These are phyloP conservation scores for Colletotrichum navitas DNA, from an alignment of 2,329 filamentous ascomycete genomes.

Conservation along the genomic window DNA sequence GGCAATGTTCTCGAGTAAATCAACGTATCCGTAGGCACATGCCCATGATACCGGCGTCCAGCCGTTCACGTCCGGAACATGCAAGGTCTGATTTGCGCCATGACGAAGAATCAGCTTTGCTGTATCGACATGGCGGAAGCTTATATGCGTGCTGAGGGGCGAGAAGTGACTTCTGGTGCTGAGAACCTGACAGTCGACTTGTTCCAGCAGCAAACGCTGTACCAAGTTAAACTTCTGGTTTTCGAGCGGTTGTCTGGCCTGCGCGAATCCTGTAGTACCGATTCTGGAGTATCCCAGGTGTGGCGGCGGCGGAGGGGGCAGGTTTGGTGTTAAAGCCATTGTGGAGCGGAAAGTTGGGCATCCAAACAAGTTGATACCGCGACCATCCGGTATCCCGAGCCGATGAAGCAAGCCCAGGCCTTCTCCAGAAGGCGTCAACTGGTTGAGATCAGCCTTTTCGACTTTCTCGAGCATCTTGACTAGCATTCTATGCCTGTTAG, in stretches of 20 bases:
- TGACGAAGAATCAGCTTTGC: slow-evolving; percentile 1
- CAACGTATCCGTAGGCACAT: slow-evolving; percentile 13
- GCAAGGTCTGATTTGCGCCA: not conserved
- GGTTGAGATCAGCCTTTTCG: not conserved
- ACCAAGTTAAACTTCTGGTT: not conserved
- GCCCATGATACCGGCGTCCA: slow-evolving; percentile 22
- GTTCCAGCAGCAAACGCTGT: not conserved
- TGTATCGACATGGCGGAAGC: not conserved
- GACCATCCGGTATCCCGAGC: not conserved
- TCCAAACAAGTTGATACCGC: too few relatives aligned
- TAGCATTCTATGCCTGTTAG: slow-evolving; percentile 12
- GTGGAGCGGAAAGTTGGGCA: not conserved
- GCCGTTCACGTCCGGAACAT: not conserved
- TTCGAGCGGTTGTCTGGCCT: not conserved
- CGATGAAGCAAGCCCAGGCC: not conserved
- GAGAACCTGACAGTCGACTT: not conserved
- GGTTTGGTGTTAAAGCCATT: accelerated
- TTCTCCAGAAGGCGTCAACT: not conserved
- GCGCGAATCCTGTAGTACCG: not conserved
- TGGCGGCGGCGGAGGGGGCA: too few relatives aligned
- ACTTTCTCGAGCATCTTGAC: slow-evolving; percentile 2
- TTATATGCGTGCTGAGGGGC: slow-evolving; percentile 10
- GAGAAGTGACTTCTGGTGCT: not conserved
- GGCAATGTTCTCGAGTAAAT: not conserved
- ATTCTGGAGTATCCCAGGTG: not conserved